These are phyloP conservation scores for Escallonia herrerae DNA, from an alignment of 129 eudicot species.

Conservation along the genomic window DNA sequence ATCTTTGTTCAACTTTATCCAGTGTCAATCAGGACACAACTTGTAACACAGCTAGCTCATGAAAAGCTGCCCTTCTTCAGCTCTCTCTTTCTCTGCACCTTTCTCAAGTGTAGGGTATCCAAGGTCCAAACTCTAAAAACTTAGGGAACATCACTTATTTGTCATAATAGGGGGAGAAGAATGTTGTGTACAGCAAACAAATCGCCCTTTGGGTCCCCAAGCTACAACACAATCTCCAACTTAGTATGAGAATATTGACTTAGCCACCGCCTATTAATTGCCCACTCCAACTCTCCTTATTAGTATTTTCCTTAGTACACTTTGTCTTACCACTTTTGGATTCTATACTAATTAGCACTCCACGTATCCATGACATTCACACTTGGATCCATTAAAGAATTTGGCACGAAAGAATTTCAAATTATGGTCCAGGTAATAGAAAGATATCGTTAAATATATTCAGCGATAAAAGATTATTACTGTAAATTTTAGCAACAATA, in stretches of 20 bases:
- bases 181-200: conserved; percentile 13
- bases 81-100: not conserved
- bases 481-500: too few species aligned
- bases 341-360: not conserved
- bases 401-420: too few species aligned
- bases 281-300: conserved; percentile 11
- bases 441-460: too few species aligned
- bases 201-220: not conserved
- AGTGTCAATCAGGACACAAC: too few species aligned
- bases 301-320: not conserved
- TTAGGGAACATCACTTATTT: conserved; percentile 25
- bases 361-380: not conserved
- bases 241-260: conserved; percentile 52
- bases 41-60: too few species aligned
- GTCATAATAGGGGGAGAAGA: conserved; percentile 15
- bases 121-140: conserved; percentile 20
- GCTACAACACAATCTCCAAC: conserved; percentile 19
- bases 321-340: conserved; percentile 7
- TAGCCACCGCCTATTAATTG: conserved; percentile 2
- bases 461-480: too few species aligned
- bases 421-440: too few species aligned
- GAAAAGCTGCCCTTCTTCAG: too few species aligned
- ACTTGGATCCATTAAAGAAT: not conserved
- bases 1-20: too few species aligned
- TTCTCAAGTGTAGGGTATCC: conserved; percentile 20